phyloP scores from a whole-genome alignment of 2,329 filamentous ascomycete genomes.

The Gnomoniopsis smithogilvyi region DNA sequence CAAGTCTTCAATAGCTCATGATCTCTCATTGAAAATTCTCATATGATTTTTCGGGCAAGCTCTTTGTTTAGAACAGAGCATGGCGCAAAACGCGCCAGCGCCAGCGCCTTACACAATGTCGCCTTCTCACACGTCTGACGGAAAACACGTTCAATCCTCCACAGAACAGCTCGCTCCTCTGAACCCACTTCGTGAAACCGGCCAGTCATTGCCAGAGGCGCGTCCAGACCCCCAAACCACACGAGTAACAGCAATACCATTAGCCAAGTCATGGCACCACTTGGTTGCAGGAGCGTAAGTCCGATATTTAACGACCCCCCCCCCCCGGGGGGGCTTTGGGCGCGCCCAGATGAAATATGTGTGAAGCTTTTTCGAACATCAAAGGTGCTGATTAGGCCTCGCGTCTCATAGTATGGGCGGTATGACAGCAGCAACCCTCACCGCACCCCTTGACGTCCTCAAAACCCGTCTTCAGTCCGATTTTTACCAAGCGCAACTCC shows the following conservation, averaged over 20 bases:
- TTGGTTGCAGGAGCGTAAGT: constrained; percentile 85
- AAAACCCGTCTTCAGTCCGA: constrained; percentile 93
- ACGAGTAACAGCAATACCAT: constrained; percentile 40
- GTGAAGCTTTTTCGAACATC: background rate
- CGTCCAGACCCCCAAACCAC: constrained; percentile 24
- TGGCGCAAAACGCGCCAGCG: constrained; percentile 18
- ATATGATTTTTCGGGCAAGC: background rate
- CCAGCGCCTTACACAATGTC: constrained; percentile 15
- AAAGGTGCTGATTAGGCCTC: constrained; percentile 18
- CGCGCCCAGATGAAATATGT: too few relatives aligned
- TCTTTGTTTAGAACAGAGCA: constrained; percentile 3
- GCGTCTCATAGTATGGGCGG: constrained; percentile 65
- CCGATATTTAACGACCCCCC: background rate
- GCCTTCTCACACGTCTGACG: constrained; percentile 11
- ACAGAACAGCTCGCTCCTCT: constrained; percentile 29
- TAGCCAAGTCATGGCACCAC: constrained; percentile 84
- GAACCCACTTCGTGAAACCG: constrained; percentile 60
- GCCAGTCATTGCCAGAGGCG: constrained; percentile 45
- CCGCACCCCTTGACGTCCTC: constrained; percentile 87
- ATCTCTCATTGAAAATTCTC: background rate
- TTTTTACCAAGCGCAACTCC: constrained; percentile 85
- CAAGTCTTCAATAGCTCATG: background rate
- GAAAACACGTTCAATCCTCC: constrained; percentile 2
- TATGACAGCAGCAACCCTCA: constrained; percentile 90
- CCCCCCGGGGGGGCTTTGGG: too few relatives aligned